phyloP scores from a whole-genome alignment of 2,329 filamentous ascomycete genomes.

The Coleophoma eucalyptorum region DNA sequence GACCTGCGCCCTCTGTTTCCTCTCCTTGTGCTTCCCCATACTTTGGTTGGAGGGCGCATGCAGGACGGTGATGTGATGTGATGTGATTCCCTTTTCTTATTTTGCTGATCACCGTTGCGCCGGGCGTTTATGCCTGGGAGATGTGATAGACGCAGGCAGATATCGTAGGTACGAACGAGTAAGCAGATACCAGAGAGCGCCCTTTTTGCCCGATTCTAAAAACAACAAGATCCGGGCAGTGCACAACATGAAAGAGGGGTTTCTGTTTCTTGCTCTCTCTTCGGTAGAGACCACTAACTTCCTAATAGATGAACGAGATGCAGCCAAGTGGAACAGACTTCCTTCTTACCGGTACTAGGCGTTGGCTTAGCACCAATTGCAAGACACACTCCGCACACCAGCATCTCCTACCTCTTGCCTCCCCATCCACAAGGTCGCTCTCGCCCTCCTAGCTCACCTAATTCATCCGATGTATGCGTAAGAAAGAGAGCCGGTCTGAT shows the following conservation, averaged over 20 bases:
- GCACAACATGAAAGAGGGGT: neutral
- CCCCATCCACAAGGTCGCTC: neutral
- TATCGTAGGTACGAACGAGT: neutral
- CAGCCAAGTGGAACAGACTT: too few species aligned
- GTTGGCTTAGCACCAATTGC: too few species aligned
- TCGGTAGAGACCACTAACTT: neutral
- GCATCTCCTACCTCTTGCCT: too few species aligned
- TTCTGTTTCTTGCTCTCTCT: neutral
- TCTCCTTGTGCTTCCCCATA: too few species aligned
- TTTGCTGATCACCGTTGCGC: neutral
- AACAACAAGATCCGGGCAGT: too few species aligned
- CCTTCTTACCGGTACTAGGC: too few species aligned
- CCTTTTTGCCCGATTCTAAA: neutral
- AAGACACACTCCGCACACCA: too few species aligned
- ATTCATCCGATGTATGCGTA: neutral
- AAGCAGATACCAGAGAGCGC: neutral
- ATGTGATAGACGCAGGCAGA: neutral
- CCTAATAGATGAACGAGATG: neutral
- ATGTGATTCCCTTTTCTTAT: neutral
- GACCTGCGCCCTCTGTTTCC: too few species aligned
- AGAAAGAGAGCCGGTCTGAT: neutral
- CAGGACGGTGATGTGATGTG: neutral
- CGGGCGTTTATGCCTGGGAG: neutral
- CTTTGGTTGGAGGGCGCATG: neutral
- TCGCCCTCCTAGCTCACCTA: neutral